A percentile compares a stretch with the other conserved stretches of the same genome.
Conservation (phyloP, 495 filamentous ascomycete species). For the Darksidea phi region DNA sequence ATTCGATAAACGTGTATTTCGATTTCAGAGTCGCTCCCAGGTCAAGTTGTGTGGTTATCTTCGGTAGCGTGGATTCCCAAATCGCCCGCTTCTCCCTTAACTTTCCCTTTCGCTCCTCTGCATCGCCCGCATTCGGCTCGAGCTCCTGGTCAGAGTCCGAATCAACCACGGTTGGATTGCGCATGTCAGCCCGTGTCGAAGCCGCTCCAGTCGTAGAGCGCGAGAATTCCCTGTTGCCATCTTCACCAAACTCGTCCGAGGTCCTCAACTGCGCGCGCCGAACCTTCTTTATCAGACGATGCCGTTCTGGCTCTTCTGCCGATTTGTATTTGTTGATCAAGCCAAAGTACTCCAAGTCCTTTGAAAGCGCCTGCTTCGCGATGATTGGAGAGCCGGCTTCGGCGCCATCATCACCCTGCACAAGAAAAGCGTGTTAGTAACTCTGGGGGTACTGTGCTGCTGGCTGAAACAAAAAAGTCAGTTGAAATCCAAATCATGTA, state of each 20-base stretch:
- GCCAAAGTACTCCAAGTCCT: not conserved
- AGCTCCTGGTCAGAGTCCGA: too few relatives aligned
- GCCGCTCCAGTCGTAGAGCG: not conserved
- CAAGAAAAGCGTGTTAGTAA: constrained; percentile 32
- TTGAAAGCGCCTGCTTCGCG: not conserved
- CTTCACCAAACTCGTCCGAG: not conserved
- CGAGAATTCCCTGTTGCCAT: not conserved
- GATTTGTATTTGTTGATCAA: constrained; percentile 8
- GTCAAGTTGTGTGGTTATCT: not conserved
- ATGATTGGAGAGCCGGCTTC: constrained; percentile 7
- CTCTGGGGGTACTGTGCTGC: constrained; percentile 39
- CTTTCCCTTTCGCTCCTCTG: not conserved
- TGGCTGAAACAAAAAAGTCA: constrained; percentile 30
- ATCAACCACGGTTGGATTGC: too few relatives aligned
- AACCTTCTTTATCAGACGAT: constrained; percentile 1
- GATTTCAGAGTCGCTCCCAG: constrained; percentile 1
- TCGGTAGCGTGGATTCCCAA: constrained; percentile 25
- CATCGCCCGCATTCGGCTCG: not conserved
- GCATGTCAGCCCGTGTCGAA: not conserved
- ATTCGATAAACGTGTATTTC: constrained; percentile 7
- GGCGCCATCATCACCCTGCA: constrained; percentile 1
- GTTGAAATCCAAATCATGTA: constrained; percentile 17
- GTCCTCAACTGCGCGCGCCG: not conserved
- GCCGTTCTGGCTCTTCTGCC: constrained; percentile 16
- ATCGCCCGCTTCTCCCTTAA: constrained; percentile 10